Base-by-base conservation (phyloP, 2,329 filamentous ascomycete genomes). In the Leptographium lundbergii region DNA sequence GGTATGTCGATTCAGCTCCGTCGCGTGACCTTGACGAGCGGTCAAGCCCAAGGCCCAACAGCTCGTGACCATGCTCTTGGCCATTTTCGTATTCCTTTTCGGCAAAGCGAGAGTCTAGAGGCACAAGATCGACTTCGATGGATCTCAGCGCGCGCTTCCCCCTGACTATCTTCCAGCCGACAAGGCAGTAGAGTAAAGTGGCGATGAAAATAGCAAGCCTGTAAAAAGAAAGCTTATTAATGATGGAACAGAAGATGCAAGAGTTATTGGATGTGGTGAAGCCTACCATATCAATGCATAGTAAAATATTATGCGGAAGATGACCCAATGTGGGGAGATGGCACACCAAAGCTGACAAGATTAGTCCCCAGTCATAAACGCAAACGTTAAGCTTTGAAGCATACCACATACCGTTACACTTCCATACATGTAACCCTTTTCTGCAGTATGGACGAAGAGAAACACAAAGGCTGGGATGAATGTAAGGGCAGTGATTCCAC, bases 161-260 rank as follows among this genome's bases (percentile, higher is more conserved):
- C 54, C 67, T 66, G 36, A 67, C 61, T 42, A 72, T 70, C 57
- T 69, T 67, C 62, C 68, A 60, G 19, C 69, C 70, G 29, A 72
- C 69, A 58, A 82, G 65, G 45, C 70, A 69, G 65, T 85, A 75
- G 36, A 84, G 64, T 2, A 74, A 63, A 4, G 66, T 61, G 34
- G 64, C 64, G 47, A 66, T 48, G 4, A 64, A 32, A 25, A 72
- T 69, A 22, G 65, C 58, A 14, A 69, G 58, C 70, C 70, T 72
- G 39, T 13, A 58, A 42, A 6, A 36, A 22, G 34, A 32, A 45
- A 22, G 22, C 1, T 4, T 42, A 14, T 5, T 29, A 7, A 13
- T n/a, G 47, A 22, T 13, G 24, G 48, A 51, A 24, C 7, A 17
- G 14, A 14, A 27, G 25, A 9, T 10, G 17, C 4, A 6, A n/a